A percentile compares a stretch with the other conserved stretches of the same genome.
Conservation (phyloP, 2,329 filamentous ascomycete genomes). For the Zymoseptoria passerinii region DNA sequence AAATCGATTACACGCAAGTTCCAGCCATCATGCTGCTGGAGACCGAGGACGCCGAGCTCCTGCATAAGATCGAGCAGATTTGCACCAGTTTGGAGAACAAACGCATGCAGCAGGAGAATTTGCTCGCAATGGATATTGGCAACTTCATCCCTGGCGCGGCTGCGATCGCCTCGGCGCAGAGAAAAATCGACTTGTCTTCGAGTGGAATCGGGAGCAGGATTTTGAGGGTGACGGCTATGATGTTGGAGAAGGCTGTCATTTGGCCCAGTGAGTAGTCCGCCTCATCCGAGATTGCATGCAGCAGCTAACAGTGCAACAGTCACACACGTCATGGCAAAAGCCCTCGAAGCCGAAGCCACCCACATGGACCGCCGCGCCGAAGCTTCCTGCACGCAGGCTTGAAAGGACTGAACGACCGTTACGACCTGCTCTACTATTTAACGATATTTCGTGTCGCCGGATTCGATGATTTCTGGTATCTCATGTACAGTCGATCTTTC, state of each 20-base stretch:
- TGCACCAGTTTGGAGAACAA: slow-evolving; percentile 70
- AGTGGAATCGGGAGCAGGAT: slow-evolving; percentile 79
- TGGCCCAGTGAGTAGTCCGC: slow-evolving; percentile 66
- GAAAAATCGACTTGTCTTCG: slow-evolving; percentile 38
- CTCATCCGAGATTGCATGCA: slow-evolving; percentile 19
- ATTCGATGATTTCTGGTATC: not conserved
- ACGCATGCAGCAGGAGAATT: slow-evolving; percentile 48
- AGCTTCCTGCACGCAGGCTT: slow-evolving; percentile 28
- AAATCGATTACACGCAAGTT: slow-evolving; percentile 69
- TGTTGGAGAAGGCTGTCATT: slow-evolving; percentile 79
- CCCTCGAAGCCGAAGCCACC: slow-evolving; percentile 55
- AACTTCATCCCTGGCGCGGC: slow-evolving; percentile 39
- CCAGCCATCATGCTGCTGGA: slow-evolving; percentile 85
- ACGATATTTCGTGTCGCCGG: slow-evolving; percentile 1
- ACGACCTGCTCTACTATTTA: not conserved
- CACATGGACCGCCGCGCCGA: slow-evolving; percentile 55
- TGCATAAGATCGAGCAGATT: slow-evolving; percentile 75
- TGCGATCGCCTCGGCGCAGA: slow-evolving; percentile 33
- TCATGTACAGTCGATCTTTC: not conserved
- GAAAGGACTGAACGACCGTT: not conserved
- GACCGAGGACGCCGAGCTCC: slow-evolving; percentile 78
- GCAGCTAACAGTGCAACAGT: slow-evolving; percentile 37
- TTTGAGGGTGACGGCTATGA: slow-evolving; percentile 72
- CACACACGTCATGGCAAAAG: slow-evolving; percentile 60
- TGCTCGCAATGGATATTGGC: slow-evolving; percentile 43